Evolutionary conservation across 768 basidiomycete species (phyloP), one percentile per base, ranked within the genome.

Genomic region (Boletus fagicola): DNA sequence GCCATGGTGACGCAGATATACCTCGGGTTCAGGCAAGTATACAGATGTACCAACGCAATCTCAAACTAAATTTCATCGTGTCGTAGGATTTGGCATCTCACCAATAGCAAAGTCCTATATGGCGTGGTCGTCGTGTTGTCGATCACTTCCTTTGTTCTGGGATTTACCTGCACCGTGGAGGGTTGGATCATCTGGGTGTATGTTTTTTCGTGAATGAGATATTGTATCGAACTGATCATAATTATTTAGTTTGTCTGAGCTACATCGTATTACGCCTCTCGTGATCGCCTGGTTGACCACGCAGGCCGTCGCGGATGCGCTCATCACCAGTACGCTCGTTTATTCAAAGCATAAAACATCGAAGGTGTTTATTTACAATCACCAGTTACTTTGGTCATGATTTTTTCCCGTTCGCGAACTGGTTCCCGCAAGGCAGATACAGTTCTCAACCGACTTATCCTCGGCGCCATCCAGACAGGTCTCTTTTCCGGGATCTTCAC

Each of bases 361-460:
- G 3, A 28, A 5, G 6, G 5, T 24, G 11, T 30, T 12, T 56
- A 39, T 13, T 26, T 1, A 16, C n/a, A 22, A 16, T 13, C 18
- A n/a, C 26, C 71, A 63, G 70, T 66, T 9, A 63, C 60, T 3
- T 47, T 48, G 39, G 13, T 50, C 26, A 24, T 22, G 11, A 5
- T 49, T 10, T 22, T 38, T 28, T 48, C 13, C 9, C 54, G 49
- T 35, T 76, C 76, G 6, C 74, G 77, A 52, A 83, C 82, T 16
- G 82, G 83, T 18, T 80, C 82, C 67, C 71, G 70, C 16, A 77
- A 70, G 60, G 84, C 78, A 5, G 81, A 85, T 59, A 79, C 74
- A 0, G 74, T 82, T 18, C 18, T 60, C 26, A 58, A 58, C 28
- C 50, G 40, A 24, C 20, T 60, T 12, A 58, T 58, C 31, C 50